A percentile compares a stretch with the other conserved stretches of the same genome.
Evolutionary conservation across 192 early-diverging fungal species (phyloP).

Genomic region (Linnemannia schmuckeri): DNA sequence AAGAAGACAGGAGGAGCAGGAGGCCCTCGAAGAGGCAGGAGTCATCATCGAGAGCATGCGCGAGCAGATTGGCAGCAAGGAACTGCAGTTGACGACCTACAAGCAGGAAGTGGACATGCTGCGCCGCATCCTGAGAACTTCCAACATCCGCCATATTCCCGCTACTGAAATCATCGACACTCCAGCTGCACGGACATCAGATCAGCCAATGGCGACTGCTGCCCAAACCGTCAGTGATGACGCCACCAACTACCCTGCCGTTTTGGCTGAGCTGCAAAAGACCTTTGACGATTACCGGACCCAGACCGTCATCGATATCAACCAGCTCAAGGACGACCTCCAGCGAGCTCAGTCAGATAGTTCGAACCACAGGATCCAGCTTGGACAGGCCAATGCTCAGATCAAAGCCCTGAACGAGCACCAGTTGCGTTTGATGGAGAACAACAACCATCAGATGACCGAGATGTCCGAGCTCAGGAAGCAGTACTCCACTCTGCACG

Average conservation of each 20-base stretch:
- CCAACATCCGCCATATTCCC: slow-evolving; percentile 19
- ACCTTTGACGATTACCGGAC: slow-evolving; percentile 76
- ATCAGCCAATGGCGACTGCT: background rate
- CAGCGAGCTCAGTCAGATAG: slow-evolving; percentile 66
- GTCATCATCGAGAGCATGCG: slow-evolving; percentile 68
- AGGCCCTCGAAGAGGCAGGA: slow-evolving; percentile 65
- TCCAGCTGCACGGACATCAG: background rate
- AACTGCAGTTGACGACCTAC: slow-evolving; percentile 62
- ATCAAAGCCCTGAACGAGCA: slow-evolving; percentile 69
- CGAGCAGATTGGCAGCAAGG: slow-evolving; percentile 66
- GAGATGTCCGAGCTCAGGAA: slow-evolving; percentile 76
- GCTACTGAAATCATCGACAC: background rate
- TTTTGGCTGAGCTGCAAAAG: slow-evolving; percentile 66
- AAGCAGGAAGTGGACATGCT: slow-evolving; percentile 73
- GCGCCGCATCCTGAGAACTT: slow-evolving; percentile 52
- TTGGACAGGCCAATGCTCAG: slow-evolving; percentile 73
- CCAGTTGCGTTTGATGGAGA: slow-evolving; percentile 71
- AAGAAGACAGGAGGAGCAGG: slow-evolving; percentile 57
- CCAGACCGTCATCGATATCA: slow-evolving; percentile 71
- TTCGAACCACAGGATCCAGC: slow-evolving; percentile 72
- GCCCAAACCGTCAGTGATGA: background rate
- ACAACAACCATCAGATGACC: slow-evolving; percentile 64
- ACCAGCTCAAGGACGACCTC: slow-evolving; percentile 66
- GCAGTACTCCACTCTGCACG: slow-evolving; percentile 65
- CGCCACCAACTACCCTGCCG: slow-evolving; percentile 52